Conservation (phyloP, 768 basidiomycete genomes). For the Boletus sensibilis region DNA sequence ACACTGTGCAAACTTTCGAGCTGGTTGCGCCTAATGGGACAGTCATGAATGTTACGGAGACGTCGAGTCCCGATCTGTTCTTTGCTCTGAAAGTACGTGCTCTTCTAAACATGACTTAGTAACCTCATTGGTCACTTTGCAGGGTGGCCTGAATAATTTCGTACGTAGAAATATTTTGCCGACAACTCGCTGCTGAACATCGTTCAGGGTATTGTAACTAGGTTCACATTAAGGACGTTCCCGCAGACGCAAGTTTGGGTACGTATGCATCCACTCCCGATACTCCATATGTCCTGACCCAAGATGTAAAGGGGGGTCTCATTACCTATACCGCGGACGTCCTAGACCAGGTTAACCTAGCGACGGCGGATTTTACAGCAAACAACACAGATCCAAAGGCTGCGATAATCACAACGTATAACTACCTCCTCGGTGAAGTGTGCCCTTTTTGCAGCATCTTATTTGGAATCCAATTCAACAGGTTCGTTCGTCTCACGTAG, state of each 20-base stretch:
- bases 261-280: conserved; percentile 13
- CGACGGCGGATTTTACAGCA: conserved; percentile 22
- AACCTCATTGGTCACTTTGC: background rate
- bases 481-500: background rate
- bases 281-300: background rate
- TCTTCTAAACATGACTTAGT: background rate
- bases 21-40: conserved; percentile 50
- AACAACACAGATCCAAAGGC: conserved; percentile 25
- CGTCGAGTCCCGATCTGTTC: conserved; percentile 40
- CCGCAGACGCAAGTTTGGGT: conserved; percentile 64
- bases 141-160: conserved; percentile 68
- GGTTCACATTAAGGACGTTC: conserved; percentile 51
- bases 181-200: background rate
- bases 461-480: background rate
- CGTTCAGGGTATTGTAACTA: conserved; percentile 55
- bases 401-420: conserved; percentile 44
- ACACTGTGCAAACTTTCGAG: conserved; percentile 54
- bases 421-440: conserved; percentile 14
- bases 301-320: conserved; percentile 46
- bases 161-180: conserved; percentile 19
- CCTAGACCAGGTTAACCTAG: conserved; percentile 14
- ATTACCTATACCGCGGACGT: conserved; percentile 29
- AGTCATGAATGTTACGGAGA: conserved; percentile 35
- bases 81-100: conserved; percentile 42
- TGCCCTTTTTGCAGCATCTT: too few relatives aligned